Conservation (phyloP, 495 filamentous ascomycete species). For the Penicillium riverlandense region DNA sequence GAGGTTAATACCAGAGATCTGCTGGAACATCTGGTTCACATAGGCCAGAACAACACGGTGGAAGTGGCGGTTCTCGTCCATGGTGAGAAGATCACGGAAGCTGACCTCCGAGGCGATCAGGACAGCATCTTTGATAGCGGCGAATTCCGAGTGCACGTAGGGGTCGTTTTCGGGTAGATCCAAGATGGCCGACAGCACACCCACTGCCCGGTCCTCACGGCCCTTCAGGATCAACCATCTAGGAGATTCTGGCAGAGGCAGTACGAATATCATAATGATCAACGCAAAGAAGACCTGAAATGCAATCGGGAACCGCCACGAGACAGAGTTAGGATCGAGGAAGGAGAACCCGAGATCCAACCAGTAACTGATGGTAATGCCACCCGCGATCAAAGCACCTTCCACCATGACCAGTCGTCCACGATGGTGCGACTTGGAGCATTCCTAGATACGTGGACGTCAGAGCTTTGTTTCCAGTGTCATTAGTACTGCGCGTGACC, state of each 20-base stretch:
- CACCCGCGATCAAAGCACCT: slow-evolving; percentile 28
- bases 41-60: slow-evolving; percentile 65
- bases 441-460: slow-evolving; percentile 13
- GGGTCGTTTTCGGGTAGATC: slow-evolving; percentile 18
- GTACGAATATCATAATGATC: slow-evolving; percentile 21
- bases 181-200: slow-evolving; percentile 25
- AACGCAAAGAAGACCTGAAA: slow-evolving; percentile 31
- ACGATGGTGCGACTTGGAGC: slow-evolving; percentile 21
- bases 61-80: slow-evolving; percentile 65
- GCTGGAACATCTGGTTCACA: slow-evolving; percentile 73
- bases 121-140: slow-evolving; percentile 69
- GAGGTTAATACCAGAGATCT: slow-evolving; percentile 68
- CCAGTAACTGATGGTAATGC: slow-evolving; percentile 43
- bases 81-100: slow-evolving; percentile 63
- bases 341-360: slow-evolving; percentile 41
- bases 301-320: slow-evolving; percentile 33
- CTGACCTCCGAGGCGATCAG: slow-evolving; percentile 56
- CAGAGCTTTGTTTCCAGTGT: no score
- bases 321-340: slow-evolving; percentile 20
- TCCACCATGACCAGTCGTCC: slow-evolving; percentile 25
- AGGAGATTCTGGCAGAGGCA: slow-evolving; percentile 33
- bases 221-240: slow-evolving; percentile 38
- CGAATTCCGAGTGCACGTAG: slow-evolving; percentile 55
- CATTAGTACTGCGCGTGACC: not conserved
- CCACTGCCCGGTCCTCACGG: slow-evolving; percentile 26